Base-by-base conservation (phyloP, 2,329 filamentous ascomycete species). In the Corniculantispora saksenae region DNA sequence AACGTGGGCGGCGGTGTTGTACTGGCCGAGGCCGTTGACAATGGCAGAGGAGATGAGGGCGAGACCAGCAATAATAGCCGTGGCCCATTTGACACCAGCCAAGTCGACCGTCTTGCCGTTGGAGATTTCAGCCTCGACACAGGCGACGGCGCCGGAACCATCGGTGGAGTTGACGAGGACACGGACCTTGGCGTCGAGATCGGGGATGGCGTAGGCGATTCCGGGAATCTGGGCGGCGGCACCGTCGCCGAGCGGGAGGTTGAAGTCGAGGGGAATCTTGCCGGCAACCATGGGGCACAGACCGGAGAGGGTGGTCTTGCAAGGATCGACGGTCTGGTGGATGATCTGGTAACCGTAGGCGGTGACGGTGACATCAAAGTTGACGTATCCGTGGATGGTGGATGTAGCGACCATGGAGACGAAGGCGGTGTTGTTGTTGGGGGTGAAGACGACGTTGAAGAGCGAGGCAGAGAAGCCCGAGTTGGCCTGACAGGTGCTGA, bases 101-200 rank as follows among this genome's bases (percentile, higher is more conserved):
- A 97, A 87, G 76, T 97, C 89, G 62, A 97, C 94, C 0, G 93
- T 97, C 80, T 97, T 92, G 67, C 92, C 92, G 77, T 97, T 98
- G 71, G 93, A 96, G 63, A 97, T 84, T 67, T 89, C 83, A 57
- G 93, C 94, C 81, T 97, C 91, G 61, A 97, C 88, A 77, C 94
- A 98, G 65, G 94, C 93, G 60, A 96, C 86, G 71, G 84, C 88
- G 59, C 85, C 79, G 62, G 84, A 83, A 8, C 80, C 81, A 50
- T 84, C 80, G 5, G 87, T 90, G 69, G 86, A 83, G 75, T 92
- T 94, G 82, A 97, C 92, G 72, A 89, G 89, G 72, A 97, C 88
- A 72, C 86, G 88, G 59, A 97, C 91, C 61, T 87, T 90, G 67
- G 93, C 93, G 77, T 98, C 94, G 62, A 97, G 84, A 82, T 97